Percentiles rank a stretch among this genome's conserved stretches.
Evolutionary conservation across 2,329 filamentous ascomycete species (phyloP).

Genomic region (Chrysoporthe deuterocubensis): DNA sequence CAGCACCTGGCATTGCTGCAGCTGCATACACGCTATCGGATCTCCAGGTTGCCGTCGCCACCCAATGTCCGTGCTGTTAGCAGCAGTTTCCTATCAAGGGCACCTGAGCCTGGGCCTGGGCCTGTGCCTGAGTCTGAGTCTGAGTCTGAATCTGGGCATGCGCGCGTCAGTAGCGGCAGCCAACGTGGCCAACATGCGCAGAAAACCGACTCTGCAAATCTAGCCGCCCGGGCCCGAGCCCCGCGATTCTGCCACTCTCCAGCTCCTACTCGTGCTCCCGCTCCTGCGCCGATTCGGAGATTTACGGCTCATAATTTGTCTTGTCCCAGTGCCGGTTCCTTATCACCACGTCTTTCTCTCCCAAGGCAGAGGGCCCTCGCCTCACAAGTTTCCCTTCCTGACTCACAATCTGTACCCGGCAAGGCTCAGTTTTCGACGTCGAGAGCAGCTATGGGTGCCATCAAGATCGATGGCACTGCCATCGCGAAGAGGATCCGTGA

Average conservation of each 20-base stretch:
- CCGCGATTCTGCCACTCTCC: slow-evolving; percentile 25
- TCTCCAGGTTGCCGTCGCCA: neutral
- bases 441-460: slow-evolving; percentile 74
- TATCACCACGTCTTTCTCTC: slow-evolving; percentile 3
- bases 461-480: slow-evolving; percentile 93
- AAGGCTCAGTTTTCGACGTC: slow-evolving; percentile 49
- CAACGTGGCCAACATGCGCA: slow-evolving; percentile 1
- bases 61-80: neutral
- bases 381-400: slow-evolving; percentile 13
- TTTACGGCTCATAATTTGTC: slow-evolving; percentile 20
- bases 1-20: slow-evolving; percentile 8
- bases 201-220: slow-evolving; percentile 13
- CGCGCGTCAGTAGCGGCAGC: slow-evolving; percentile 11
- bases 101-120: no score
- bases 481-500: slow-evolving; percentile 92
- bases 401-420: slow-evolving; percentile 14
- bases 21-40: neutral
- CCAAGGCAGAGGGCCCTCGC: neutral
- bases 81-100: neutral
- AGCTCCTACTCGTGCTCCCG: neutral
- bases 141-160: neutral
- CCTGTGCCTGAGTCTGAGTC: no score
- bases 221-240: slow-evolving; percentile 18
- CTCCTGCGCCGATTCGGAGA: slow-evolving; percentile 16
- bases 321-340: neutral